Conservation (phyloP, 2,329 filamentous ascomycete genomes). For the Cladobotryum mycophilum region DNA sequence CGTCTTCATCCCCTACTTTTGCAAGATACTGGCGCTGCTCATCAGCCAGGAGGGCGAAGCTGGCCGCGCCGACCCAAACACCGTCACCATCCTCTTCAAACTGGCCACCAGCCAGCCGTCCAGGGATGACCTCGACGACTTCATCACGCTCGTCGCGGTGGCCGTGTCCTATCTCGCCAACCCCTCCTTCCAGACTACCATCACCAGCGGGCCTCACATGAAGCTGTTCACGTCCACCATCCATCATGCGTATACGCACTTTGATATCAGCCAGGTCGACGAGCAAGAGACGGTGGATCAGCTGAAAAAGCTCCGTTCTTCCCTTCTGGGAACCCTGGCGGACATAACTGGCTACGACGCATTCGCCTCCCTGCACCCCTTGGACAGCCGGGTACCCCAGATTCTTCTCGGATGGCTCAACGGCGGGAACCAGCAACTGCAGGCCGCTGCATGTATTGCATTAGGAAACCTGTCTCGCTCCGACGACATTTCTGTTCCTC, state of each 20-base stretch:
- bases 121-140: slow-evolving; percentile 47
- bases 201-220: slow-evolving; percentile 37
- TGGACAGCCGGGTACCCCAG: slow-evolving; percentile 36
- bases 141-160: slow-evolving; percentile 44
- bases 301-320: slow-evolving; percentile 42
- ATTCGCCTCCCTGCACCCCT: slow-evolving; percentile 37
- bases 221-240: slow-evolving; percentile 43
- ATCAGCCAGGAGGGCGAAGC: slow-evolving; percentile 46
- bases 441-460: slow-evolving; percentile 53
- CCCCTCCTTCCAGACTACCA: slow-evolving; percentile 42
- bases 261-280: slow-evolving; percentile 34
- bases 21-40: slow-evolving; percentile 51
- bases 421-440: slow-evolving; percentile 36
- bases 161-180: slow-evolving; percentile 52
- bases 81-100: slow-evolving; percentile 43
- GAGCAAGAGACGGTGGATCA: slow-evolving; percentile 38
- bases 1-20: slow-evolving; percentile 45
- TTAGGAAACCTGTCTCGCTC: slow-evolving; percentile 57
- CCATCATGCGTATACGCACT: slow-evolving; percentile 39
- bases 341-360: slow-evolving; percentile 46
- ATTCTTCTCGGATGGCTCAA: slow-evolving; percentile 44
- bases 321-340: slow-evolving; percentile 46
- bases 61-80: slow-evolving; percentile 36
- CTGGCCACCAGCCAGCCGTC: slow-evolving; percentile 38
- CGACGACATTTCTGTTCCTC: slow-evolving; percentile 44